Evolutionary conservation across 2,329 filamentous ascomycete genomes (phyloP), one percentile per base, ranked within the genome.

Genomic region (Botrytis squamosa): DNA sequence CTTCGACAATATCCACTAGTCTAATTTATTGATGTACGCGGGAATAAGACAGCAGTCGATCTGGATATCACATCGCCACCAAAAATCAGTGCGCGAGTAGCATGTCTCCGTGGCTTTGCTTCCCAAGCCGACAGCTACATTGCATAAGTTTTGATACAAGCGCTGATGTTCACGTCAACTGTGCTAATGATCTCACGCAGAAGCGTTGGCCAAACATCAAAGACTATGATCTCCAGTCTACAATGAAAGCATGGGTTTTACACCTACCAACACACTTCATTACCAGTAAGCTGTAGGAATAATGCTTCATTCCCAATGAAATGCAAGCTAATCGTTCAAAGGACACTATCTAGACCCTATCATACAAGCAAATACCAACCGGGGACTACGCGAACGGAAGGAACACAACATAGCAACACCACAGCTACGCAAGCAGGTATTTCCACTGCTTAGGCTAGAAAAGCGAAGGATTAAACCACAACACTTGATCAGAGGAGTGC

Each of bases 61-160:
- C 16, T 22, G 25, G 1, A 64, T 25, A 18, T 64, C n/a, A 42
- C n/a, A 9, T 33, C 8, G 8, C 8, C n/a, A 22, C 8, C 40
- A 44, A 22, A 25, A 10, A 16, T 20, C 25, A 64, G n/a, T n/a
- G n/a, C 40, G 20, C 29, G 1, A 63, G 5, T n/a, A 25, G 22
- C 46, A 55, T n/a, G 4, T 8, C 49, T 55, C 12, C 49, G n/a
- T 16, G 12, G 10, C 4, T 4, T 55, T n/a, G 5, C 5, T 18
- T 29, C 52, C n/a, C 4, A 7, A 18, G 16, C 14, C 9, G n/a
- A 9, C 1, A 0, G 1, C n/a, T 2, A 33, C 4, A 3, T 29
- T 57, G 16, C 52, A 57, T 18, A 4, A 0, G 3, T 4, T 33
- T 57, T 29, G 14, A 57, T 18, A 33, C 6, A 29, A 57, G 6